Evolutionary conservation across 805 yeast species (phyloP), one percentile per base, ranked within the genome.

Genomic region (Nakazawaea molendinolei): DNA sequence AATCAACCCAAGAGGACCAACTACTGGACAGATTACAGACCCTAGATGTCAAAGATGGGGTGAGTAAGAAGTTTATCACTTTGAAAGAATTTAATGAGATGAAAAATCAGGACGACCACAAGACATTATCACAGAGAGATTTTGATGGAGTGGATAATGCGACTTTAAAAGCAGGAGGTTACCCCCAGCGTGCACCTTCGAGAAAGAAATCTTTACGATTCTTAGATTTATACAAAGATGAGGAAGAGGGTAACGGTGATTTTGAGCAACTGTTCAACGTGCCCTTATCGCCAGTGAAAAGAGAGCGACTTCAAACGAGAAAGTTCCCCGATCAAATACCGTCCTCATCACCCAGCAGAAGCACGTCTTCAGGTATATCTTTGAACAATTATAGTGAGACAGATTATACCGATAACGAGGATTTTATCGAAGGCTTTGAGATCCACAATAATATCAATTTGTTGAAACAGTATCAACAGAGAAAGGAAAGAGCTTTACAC

Each of bases 231-330:
- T 27, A 15, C 14, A 13, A 17, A 7, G 71, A 66, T 33, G 63
- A 63, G 44, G 65, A 60, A 48, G 64, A 54, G 44, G 50, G 70
- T 47, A 65, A 65, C 33, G 71, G 65, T 36, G 71, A 65, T 36
- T 64, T 64, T 44, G 16, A 20, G 23, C 10, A 4, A 17, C 18
- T 20, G 10, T 23, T 29, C 28, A 12, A 5, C 25, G 8, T n/a
- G 8, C 18, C 16, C 8, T 12, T n/a, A 6, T 30, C 33, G 10
- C 33, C 30, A 12, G 20, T 31, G 8, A 20, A 32, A n/a, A 13
- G 15, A 21, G 21, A 13, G 7, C 23, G 21, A 4, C 27, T 33
- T 26, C 21, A 15, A 4, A 26, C 19, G 3, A 6, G 19, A 12
- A 7, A 31, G 5, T 12, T n/a, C n/a, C n/a, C 31, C 6, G 36